phyloP scores from a whole-genome alignment of 1,139 yeast genomes.

The Hansenula lynferdii region DNA sequence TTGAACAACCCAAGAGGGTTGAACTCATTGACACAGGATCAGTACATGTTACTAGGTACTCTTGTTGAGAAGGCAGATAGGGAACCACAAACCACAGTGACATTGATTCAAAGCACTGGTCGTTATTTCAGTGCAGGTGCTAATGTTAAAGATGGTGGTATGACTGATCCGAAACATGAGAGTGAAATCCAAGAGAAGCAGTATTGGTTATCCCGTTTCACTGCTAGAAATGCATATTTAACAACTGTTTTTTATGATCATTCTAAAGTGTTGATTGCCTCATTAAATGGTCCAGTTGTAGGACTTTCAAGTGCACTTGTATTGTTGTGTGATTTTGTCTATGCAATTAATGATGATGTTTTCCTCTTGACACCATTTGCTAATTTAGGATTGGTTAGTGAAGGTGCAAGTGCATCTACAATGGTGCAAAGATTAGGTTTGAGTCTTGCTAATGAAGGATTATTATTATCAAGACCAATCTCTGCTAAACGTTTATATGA shows the following conservation, averaged over 20 bases:
- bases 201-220: slow-evolving; percentile 55
- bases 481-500: slow-evolving; percentile 51
- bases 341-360: slow-evolving; percentile 58
- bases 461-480: slow-evolving; percentile 66
- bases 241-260: slow-evolving; percentile 71
- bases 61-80: slow-evolving; percentile 59
- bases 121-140: slow-evolving; percentile 87
- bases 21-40: slow-evolving; percentile 67
- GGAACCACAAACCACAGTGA: slow-evolving; percentile 60
- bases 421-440: slow-evolving; percentile 68
- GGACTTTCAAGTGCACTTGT: slow-evolving; percentile 77
- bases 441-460: slow-evolving; percentile 70
- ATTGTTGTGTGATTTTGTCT: slow-evolving; percentile 70
- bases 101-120: slow-evolving; percentile 70
- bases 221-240: slow-evolving; percentile 65
- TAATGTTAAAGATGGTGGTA: slow-evolving; percentile 40
- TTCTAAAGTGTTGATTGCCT: slow-evolving; percentile 65
- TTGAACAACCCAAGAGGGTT: slow-evolving; percentile 56
- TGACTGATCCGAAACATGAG: not conserved
- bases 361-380: slow-evolving; percentile 75
- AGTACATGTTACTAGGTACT: slow-evolving; percentile 60
- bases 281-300: slow-evolving; percentile 84
- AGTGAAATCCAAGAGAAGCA: slow-evolving; percentile 31
- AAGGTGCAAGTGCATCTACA: slow-evolving; percentile 73
- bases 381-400: slow-evolving; percentile 78